These are phyloP conservation scores for Balakata baccata DNA, from an alignment of 345 rosid species.

Conservation along the genomic window DNA sequence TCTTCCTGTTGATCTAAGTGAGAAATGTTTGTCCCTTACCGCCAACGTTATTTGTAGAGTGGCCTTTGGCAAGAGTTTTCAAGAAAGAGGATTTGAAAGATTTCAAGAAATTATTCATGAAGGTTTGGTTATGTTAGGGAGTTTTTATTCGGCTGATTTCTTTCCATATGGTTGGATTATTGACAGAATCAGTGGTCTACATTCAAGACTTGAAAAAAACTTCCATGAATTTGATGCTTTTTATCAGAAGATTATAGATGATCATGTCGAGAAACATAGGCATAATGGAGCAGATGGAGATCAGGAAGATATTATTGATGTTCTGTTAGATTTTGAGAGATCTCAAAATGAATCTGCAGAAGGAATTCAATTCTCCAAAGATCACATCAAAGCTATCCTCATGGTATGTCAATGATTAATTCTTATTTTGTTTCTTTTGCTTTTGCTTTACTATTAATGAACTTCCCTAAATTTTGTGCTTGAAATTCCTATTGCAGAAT, in stretches of 20 bases:
- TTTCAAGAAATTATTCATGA: background rate
- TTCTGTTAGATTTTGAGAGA: constrained; percentile 20
- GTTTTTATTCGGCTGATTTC: background rate
- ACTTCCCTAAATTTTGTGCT: too few species aligned
- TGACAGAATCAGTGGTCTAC: background rate
- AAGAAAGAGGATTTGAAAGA: background rate
- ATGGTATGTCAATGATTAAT: background rate
- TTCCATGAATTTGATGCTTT: background rate
- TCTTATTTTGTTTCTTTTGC: too few species aligned
- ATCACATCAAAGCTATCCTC: constrained; percentile 34
- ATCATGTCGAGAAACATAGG: background rate
- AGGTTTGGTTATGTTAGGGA: background rate
- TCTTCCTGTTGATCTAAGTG: background rate
- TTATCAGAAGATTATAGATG: background rate
- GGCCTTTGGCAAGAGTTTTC: background rate
- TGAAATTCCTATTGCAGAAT: too few species aligned
- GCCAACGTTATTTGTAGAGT: background rate
- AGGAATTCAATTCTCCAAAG: constrained; percentile 10
- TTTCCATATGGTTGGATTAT: background rate
- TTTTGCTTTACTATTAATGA: too few species aligned
- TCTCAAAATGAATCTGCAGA: background rate
- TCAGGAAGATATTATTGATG: constrained; percentile 30
- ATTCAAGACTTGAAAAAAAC: background rate
- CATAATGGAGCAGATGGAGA: background rate
- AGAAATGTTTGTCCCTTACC: background rate